Base-by-base conservation (phyloP, 371 early-diverging fungal genomes). In the Chytridiales sp. region DNA sequence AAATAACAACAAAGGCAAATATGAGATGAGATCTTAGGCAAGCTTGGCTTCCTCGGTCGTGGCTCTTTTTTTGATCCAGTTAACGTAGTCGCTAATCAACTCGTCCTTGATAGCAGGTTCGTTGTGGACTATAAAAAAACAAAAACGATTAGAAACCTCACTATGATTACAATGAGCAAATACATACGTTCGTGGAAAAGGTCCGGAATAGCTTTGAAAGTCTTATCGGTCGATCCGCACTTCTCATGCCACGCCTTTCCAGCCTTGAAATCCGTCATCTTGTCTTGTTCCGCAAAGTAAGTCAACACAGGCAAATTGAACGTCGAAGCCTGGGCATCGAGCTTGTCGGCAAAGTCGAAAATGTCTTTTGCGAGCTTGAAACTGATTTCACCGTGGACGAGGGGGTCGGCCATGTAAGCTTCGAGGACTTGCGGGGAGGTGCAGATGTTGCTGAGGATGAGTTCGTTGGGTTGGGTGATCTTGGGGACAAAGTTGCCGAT, bases 21-120 rank as follows among this genome's bases (percentile, higher is more conserved):
- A n/a, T n/a, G n/a, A n/a, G n/a, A n/a, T n/a, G n/a, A n/a, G n/a
- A n/a, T n/a, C n/a, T n/a, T n/a, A n/a, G n/a, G n/a, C n/a, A n/a
- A n/a, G n/a, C n/a, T n/a, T n/a, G n/a, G n/a, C n/a, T n/a, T n/a
- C n/a, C n/a, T n/a, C n/a, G n/a, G n/a, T n/a, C n/a, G n/a, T 52
- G 21, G 38, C 15, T 9, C 58, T 11, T 35, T 58, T 48, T 3
- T 8, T 19, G 21, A 69, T 69, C 69, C 69, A 64, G 11, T 61
- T 50, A 46, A 53, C 43, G 56, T 69, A 69, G 5, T 69, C 69
- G 52, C 47, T 3, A 29, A 61, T 58, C 22, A 69, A 35, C 22
- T 31, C 4, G 24, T 64, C 53, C 21, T 54, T 59, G 43, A 64
- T 43, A 11, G 57, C 24, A 32, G 61, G 58, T 27, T 65, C 61